Evolutionary conservation across 805 yeast species (phyloP), one percentile per base, ranked within the genome.

Genomic region (Metschnikowia picachoensis): DNA sequence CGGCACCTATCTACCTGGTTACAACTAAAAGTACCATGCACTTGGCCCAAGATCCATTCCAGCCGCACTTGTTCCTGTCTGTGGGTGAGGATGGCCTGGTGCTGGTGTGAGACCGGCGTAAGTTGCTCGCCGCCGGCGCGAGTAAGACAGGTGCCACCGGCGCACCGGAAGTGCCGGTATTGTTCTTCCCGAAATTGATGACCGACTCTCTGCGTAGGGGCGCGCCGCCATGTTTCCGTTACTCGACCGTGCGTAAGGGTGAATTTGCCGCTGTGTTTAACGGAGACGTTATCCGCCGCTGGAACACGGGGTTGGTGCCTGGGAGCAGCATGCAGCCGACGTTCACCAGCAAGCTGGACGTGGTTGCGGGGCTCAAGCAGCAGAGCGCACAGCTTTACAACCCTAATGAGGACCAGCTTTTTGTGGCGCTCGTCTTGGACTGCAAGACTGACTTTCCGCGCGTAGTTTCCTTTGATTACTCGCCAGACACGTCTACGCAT

Each of bases 391-490:
- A 67, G 40, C 57, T 69, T 35, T 71, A 70, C 46, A 61, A 60
- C n/a, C 66, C 68, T 10, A 66, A 64, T 7, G 70, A 71, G 16
- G 88, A 85, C 34, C 73, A 83, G 3, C 62, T 86, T 30, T 89
- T 88, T 63, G 90, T 88, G 1, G 77, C 94, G 0, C 73, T 79
- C 33, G 96, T 89, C 2, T 72, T 79, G 39, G 96, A 89, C 60
- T 79, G 80, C 10, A 78, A 77, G 48, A 83, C 95, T 0, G 86
- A 84, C 44, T 82, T 78, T 57, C 96, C 90, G 53, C 76, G 91
- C 54, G 95, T 90, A 1, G 81, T 85, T 1, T 83, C 96, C 0
- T 90, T 85, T 65, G 97, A 90, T 62, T 90, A 89, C 60, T 78
- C 83, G n/a, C 81, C 83, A 0, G 80, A 78, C 46, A 49, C 65